Base-by-base conservation (phyloP, 805 yeast genomes). In the Candida hispaniensis region DNA sequence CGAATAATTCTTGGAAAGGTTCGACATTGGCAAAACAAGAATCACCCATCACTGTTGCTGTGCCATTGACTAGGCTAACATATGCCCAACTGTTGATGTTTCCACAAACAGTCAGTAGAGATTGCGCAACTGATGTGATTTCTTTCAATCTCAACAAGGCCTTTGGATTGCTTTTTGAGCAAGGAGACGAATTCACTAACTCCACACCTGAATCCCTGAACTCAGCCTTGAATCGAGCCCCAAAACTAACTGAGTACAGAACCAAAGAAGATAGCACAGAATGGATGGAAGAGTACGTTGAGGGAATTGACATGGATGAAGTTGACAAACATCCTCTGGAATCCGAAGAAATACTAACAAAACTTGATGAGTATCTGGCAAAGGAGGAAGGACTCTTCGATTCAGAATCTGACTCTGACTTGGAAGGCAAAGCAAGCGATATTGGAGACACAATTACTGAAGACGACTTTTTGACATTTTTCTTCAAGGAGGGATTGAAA, bases 391-490 rank as follows among this genome's bases (percentile, higher is more conserved):
- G 43, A 7, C 12, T 32, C 18, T 32, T 32, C 28, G 48, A 49
- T 7, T 47, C 42, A 9, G 39, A 41, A 15, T 48, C 45, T 7
- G 41, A 41, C 8, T 47, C 40, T 7, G 48, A 43, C 2, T 52
- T 48, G 7, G 50, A 44, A 19, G 58, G 53, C 0, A 34, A 13
- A 9, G 40, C 35, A 7, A 39, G 30, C n/a, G 45, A 38, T 3
- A 50, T 44, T 4, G 33, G 39, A 3, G 45, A 28, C 11, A 68
- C 60, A 35, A 69, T 75, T 6, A 73, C 71, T 46, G 80, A 74
- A 44, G 82, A 75, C 48, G 82, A 76, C 46, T 76, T 76, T 47
- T 71, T 75, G 45, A 83, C 76, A 48, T 75, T 62, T 45, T 72
- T 73, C 48, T 55, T 71, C 8, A 63, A 64, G 38, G 68, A 73